Evolutionary conservation across 78 protist species (phyloP), one percentile per base, ranked within the genome.

Genomic region (Cavenderia fasciculata): DNA sequence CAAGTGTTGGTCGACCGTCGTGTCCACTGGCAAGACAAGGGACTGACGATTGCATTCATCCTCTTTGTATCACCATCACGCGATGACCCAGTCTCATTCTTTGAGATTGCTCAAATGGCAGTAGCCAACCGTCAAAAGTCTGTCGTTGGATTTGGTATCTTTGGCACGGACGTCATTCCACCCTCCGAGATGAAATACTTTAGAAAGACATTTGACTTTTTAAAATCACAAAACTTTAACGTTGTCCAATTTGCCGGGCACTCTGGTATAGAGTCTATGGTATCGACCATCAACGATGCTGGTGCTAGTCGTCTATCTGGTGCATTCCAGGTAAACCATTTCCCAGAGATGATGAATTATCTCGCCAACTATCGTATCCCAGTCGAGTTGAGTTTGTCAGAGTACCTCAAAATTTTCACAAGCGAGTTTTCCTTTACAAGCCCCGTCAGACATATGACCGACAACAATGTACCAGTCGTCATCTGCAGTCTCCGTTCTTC

Each of bases 81-180:
- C 23, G 96, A 94, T 63, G 95, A 94, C 43, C 96, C 96, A 47
- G 41, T 94, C 40, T 84, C 29, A 41, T 36, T 66, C 25, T 51
- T 54, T 8, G 59, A 49, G 18, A 59, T 23, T 6, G 95, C 96
- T 0, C 54, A 94, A 57, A 29, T 95, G 14, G 92, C 84, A n/a
- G 54, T 95, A 2, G n/a, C 31, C 25, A 52, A 82, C 8, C 49
- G 23, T 56, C 1, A 1, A 7, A 44, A 36, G 5, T 69, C 52
- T 57, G 93, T 95, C 2, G 14, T 41, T 23, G 97, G 95, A 33
- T 94, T 95, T 47, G 97, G 94, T 65, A 74, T 69, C 1, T 94
- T 84, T 40, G 94, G 94, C 33, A 59, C 23, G 18, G 72, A 79
- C 7, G 66, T 40, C n/a, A 51, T 75, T n/a, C 14, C 57, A 38